Evolutionary conservation across 2,329 filamentous ascomycete species (phyloP), one percentile per base, ranked within the genome.

Genomic region (Neurospora crassa): DNA sequence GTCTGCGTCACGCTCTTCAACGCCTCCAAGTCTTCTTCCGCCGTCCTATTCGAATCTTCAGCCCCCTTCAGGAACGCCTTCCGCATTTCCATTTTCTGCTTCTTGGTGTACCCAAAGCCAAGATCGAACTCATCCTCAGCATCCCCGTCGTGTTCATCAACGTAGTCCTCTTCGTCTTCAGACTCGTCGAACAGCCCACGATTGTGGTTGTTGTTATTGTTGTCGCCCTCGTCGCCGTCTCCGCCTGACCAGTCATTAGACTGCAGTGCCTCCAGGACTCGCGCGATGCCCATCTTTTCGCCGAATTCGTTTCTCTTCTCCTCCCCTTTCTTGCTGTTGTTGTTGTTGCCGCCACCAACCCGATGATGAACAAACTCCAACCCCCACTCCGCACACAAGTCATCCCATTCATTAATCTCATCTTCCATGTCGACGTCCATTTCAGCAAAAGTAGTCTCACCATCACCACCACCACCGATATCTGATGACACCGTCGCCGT

Each of bases 231-330:
- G 12, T 67, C 70, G 12, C 67, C 70, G 10, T 67, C 76, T 2
- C 63, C 73, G 3, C 74, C 69, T 81, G 82, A 83, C 90, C 90
- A 92, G 78, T 91, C 89, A 76, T 91, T 91, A 18, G 88, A 83
- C 76, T 91, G 85, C 16, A 92, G 79, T 0, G 89, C 89, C 76
- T 91, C 89, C 10, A 83, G 82, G 2, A 88, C 83, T 11, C 90
- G 83, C 0, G 86, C 82, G 45, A 91, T 83, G 18, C 89, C 89
- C 41, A 83, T 85, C 72, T 85, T 86, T 78, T 91, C 89, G 72
- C 88, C 87, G 79, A 85, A 89, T 76, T 89, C 86, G 76, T 90
- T 89, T 72, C 81, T 81, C 11, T 80, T 79, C 67, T 82, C 80
- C 37, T 34, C 5, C 7, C n/a, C 67, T 67, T 41, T n/a, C 1